Evolutionary conservation across 2,329 filamentous ascomycete genomes (phyloP).

Genomic region (Fusarium praegraminearum): DNA sequence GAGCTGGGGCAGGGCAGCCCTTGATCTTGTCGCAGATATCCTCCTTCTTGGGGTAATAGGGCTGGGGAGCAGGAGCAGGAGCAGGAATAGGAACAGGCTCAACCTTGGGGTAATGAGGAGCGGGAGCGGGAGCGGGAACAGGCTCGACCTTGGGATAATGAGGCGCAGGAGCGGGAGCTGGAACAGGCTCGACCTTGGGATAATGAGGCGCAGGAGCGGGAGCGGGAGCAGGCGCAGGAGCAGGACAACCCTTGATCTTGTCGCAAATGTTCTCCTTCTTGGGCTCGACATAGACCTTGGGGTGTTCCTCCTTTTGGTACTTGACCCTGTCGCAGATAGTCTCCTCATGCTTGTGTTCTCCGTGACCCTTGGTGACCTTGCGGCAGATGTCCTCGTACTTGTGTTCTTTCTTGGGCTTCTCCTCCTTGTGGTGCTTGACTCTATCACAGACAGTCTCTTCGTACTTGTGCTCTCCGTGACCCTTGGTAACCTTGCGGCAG

Average conservation of each 20-base stretch:
- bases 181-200: not conserved
- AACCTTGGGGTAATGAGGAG: not conserved
- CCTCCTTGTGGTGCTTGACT: slow-evolving; percentile 7
- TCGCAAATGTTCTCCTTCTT: slow-evolving; percentile 28
- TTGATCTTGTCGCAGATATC: not conserved
- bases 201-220: not conserved
- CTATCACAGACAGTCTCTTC: slow-evolving; percentile 23
- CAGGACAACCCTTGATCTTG: slow-evolving; percentile 1
- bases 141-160: slow-evolving; percentile 1
- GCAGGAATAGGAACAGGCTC: not conserved
- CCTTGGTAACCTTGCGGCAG: not conserved
- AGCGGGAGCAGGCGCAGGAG: not conserved
- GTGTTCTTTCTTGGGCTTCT: slow-evolving; percentile 17
- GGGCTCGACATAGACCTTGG: slow-evolving; percentile 1
- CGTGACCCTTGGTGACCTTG: not conserved
- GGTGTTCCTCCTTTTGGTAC: slow-evolving; percentile 1
- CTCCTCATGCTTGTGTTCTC: slow-evolving; percentile 14
- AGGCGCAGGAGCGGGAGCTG: not conserved
- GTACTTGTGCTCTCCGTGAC: slow-evolving; percentile 8
- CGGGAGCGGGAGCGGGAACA: not conserved
- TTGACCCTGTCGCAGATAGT: slow-evolving; percentile 24
- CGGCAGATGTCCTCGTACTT: slow-evolving; percentile 1
- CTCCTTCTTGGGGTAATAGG: not conserved
- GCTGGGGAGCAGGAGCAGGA: not conserved
- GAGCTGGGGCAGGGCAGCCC: not conserved